Percentiles rank a stretch among this genome's conserved stretches.
phyloP scores from a whole-genome alignment of 2,329 filamentous ascomycete genomes.

The Fusarium sp. region DNA sequence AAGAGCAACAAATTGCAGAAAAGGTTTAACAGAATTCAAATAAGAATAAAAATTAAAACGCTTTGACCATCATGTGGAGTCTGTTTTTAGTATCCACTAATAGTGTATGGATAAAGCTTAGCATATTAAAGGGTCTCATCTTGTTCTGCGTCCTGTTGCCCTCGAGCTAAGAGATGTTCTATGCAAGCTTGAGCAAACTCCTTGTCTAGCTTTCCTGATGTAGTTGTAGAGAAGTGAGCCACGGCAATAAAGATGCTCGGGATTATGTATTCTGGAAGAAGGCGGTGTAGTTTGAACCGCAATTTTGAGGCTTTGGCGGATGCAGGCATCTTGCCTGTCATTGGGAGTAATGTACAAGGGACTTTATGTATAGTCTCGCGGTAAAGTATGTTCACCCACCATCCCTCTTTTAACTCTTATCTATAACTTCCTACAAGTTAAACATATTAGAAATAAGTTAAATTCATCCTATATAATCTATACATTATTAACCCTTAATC shows the following conservation, averaged over 20 bases:
- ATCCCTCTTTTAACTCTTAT: too few relatives aligned
- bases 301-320: not conserved
- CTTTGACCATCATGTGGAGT: too few relatives aligned
- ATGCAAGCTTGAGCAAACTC: not conserved
- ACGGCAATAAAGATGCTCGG: slow-evolving; percentile 1
- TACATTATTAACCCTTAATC: too few relatives aligned
- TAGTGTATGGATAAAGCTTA: too few relatives aligned
- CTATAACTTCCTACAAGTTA: too few relatives aligned
- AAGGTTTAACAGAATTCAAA: too few relatives aligned
- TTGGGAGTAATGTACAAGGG: not conserved
- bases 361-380: not conserved
- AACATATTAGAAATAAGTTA: too few relatives aligned
- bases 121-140: too few relatives aligned
- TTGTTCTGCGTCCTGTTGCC: not conserved
- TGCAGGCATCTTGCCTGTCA: not conserved
- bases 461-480: too few relatives aligned
- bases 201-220: not conserved
- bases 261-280: not conserved
- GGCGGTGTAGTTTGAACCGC: not conserved
- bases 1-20: too few relatives aligned
- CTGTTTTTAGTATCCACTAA: too few relatives aligned
- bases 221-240: not conserved
- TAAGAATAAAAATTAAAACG: too few relatives aligned
- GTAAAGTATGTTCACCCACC: not conserved
- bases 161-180: not conserved